Percentiles rank a stretch among this genome's conserved stretches.
phyloP scores from a whole-genome alignment of 2,329 filamentous ascomycete species.

The Tolypocladium amazonense region DNA sequence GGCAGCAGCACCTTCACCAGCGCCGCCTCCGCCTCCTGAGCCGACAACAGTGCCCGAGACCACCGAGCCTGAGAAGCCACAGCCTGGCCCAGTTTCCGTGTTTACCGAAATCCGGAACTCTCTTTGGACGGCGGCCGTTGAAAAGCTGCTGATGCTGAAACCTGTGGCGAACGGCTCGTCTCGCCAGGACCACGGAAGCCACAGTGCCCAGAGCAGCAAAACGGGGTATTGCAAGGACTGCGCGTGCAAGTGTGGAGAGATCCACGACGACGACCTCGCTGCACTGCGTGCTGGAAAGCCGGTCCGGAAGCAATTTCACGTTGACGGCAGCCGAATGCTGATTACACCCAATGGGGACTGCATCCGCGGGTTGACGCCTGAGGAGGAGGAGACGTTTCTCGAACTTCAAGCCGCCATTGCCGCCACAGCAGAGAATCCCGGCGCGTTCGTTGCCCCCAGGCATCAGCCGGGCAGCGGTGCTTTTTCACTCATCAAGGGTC shows the following conservation, averaged over 20 bases:
- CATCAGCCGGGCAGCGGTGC: constrained; percentile 43
- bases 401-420: constrained; percentile 53
- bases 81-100: constrained; percentile 20
- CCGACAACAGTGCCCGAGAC: constrained; percentile 6
- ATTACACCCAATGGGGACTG: constrained; percentile 69
- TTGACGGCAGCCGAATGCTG: constrained; percentile 56
- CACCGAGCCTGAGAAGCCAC: constrained; percentile 16
- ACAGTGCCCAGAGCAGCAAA: constrained; percentile 10
- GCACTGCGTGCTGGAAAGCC: constrained; percentile 44
- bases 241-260: constrained; percentile 28
- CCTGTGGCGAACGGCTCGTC: constrained; percentile 19
- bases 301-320: constrained; percentile 45
- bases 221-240: constrained; percentile 24
- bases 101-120: constrained; percentile 23
- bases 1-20: background rate
- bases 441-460: constrained; percentile 44
- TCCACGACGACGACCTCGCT: constrained; percentile 39
- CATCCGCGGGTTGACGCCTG: constrained; percentile 57
- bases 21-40: constrained; percentile 9
- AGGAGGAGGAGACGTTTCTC: constrained; percentile 62
- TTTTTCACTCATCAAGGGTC: constrained; percentile 53
- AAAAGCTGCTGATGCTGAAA: constrained; percentile 26
- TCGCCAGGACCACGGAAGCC: constrained; percentile 14
- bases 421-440: constrained; percentile 36
- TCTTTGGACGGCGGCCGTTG: constrained; percentile 20